These are phyloP conservation scores for Russula abietina DNA, from an alignment of 768 basidiomycete genomes.

Conservation along the genomic window DNA sequence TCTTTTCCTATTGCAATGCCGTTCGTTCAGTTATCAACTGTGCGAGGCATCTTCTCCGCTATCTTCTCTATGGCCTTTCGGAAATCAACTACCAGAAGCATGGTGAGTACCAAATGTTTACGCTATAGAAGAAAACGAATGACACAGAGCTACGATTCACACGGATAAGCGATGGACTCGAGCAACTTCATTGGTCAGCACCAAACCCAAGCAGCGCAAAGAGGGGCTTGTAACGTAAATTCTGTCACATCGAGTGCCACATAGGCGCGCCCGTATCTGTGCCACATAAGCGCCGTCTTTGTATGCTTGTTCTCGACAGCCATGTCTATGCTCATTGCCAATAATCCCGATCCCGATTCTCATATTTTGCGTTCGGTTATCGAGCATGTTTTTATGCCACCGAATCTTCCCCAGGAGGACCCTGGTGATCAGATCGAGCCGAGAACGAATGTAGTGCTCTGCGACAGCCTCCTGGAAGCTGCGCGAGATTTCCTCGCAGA, in stretches of 20 bases:
- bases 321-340: not conserved
- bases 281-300: not conserved
- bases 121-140: not conserved
- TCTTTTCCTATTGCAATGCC: too few species aligned
- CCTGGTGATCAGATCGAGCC: not conserved
- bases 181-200: not conserved
- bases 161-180: not conserved
- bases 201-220: not conserved
- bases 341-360: not conserved
- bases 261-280: too few species aligned
- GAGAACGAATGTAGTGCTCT: slow-evolving; percentile 6
- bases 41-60: too few species aligned
- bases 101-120: too few species aligned
- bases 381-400: slow-evolving; percentile 12
- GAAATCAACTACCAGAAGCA: too few species aligned
- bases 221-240: too few species aligned
- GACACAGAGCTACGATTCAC: not conserved
- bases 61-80: too few species aligned
- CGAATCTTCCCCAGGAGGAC: slow-evolving; percentile 10
- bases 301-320: not conserved
- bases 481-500: not conserved
- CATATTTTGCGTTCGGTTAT: not conserved
- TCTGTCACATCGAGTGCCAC: too few species aligned
- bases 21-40: too few species aligned
- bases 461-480: not conserved